Percentiles rank a stretch among this genome's conserved stretches.
Evolutionary conservation across 2,329 filamentous ascomycete genomes (phyloP).

Genomic region (Aspergillaceae sp.): DNA sequence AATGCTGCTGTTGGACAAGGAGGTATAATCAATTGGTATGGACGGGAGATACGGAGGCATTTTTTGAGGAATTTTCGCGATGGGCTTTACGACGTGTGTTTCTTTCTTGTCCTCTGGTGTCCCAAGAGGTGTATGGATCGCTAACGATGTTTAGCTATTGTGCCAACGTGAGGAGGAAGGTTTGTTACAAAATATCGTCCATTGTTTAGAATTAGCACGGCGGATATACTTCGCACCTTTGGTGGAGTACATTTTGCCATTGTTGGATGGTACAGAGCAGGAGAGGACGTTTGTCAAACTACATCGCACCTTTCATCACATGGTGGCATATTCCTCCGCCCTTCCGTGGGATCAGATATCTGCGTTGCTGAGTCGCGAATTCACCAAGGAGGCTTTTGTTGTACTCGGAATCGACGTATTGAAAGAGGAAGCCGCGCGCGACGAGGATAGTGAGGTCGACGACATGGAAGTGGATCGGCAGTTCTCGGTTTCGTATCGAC

Average conservation of each 20-base stretch:
- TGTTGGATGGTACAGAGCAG: conserved; percentile 18
- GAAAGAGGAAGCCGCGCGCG: conserved; percentile 11
- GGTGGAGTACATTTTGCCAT: conserved; percentile 24
- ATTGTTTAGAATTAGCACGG: conserved; percentile 28
- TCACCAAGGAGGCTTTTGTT: conserved; percentile 37
- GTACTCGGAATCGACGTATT: conserved; percentile 34
- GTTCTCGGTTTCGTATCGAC: conserved; percentile 29
- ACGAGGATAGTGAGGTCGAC: conserved; percentile 14
- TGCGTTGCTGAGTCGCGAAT: conserved; percentile 35
- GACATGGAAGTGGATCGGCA: conserved; percentile 31
- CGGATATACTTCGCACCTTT: conserved; percentile 31
- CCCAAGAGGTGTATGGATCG: background rate
- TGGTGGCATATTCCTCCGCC: conserved; percentile 36
- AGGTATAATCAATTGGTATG: conserved; percentile 36
- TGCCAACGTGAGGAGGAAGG: conserved; percentile 14
- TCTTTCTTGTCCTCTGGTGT: too few species aligned
- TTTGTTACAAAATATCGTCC: conserved; percentile 24
- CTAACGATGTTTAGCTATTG: conserved; percentile 15
- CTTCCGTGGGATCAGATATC: conserved; percentile 36
- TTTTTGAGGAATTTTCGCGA: conserved; percentile 32
- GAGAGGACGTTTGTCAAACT: conserved; percentile 29
- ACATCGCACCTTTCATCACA: conserved; percentile 37
- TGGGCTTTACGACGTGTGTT: conserved; percentile 25
- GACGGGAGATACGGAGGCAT: conserved; percentile 35
- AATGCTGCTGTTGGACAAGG: conserved; percentile 9